Base-by-base conservation (phyloP, 805 yeast genomes). In the Ogataea chonburiensis region DNA sequence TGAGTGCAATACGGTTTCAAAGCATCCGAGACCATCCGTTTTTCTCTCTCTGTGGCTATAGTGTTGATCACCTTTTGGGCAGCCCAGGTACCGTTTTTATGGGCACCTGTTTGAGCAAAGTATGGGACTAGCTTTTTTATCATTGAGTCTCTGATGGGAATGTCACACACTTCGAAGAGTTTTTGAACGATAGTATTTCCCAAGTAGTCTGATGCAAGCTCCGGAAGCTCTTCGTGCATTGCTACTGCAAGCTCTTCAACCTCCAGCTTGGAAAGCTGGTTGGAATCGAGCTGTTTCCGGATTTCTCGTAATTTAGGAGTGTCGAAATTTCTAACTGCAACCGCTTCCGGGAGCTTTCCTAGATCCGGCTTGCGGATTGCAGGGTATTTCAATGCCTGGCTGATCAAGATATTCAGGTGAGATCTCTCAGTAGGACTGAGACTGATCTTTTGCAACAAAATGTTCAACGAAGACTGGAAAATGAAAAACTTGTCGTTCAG, bases 1-100 rank as follows among this genome's bases (percentile, higher is more conserved):
- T 89, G 86, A 1, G 84, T 86, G 30, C 93, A 76, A 54, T 83
- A 88, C 1, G 95, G 93, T 42, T 77, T 75, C 45, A 93, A 71
- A 25, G 87, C 75, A 17, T 74, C 67, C 7, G 81, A 79, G 28
- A 93, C 84, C 31, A 83, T 57, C 49, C 70, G 64, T 58, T 77
- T 81, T 51, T 79, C 86, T 31, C 75, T 71, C 28, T 71, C 78
- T 45, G 71, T 63, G 12, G 52, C 49, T 4, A 87, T 82, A 28
- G 80, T 79, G 47, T 79, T 83, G 49, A 93, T 88, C 61, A 93
- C 81, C 61, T 91, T 93, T 61, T 93, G 98, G 16, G 96, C 95
- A 2, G 97, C 98, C 98, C 98, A 93, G 5, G 98, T 93, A 44
- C 98, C 98, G 60, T 93, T 93, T 56, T 93, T 93, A 65, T 93